Base-by-base conservation (phyloP, 192 early-diverging fungal genomes). In the Lobosporangium transversale region DNA sequence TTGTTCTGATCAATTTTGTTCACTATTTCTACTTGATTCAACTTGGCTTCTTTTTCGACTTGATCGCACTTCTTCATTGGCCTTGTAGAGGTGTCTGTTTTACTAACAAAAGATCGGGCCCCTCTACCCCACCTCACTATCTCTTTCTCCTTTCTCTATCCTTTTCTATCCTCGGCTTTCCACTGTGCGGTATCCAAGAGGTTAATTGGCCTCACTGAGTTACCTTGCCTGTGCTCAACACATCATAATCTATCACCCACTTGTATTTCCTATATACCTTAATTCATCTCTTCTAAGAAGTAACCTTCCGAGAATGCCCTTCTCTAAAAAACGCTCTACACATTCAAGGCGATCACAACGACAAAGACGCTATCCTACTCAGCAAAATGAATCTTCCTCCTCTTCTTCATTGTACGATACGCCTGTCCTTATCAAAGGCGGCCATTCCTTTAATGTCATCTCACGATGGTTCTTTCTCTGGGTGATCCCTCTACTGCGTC, bases 391-490 rank as follows among this genome's bases (percentile, higher is more conserved):
- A 1, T 60, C 57, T 1, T 74, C 70, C 20, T 60, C 57, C 1
- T 3, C 24, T 14, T 66, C 44, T 8, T n/a, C n/a, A n/a, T n/a
- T n/a, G n/a, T n/a, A n/a, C n/a, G 51, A 37, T 1, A 23, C 40
- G 0, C 71, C 71, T 6, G 61, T 75, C 12, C 48, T 75, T 0
- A 51, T 75, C 23, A 65, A 80, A 35, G 74, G 82, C 27, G 68
- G 73, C 48, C 74, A 78, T 40, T 62, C 79, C 17, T 33, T 64
- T 53, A 86, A 85, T 68, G 53, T 86, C 37, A 26, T 87, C 36
- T 90, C 89, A 1, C 71, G 74, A 50, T 81, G 90, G 64, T 81
- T 90, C 33, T 87, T 91, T 55, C 43, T 84, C 18, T 91, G 90
- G 90, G 80, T 90, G 30, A 81, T 91, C 56, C 66, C 73, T 5